Base-by-base conservation (phyloP, 2,329 filamentous ascomycete species). In the Zasmidium angulare region DNA sequence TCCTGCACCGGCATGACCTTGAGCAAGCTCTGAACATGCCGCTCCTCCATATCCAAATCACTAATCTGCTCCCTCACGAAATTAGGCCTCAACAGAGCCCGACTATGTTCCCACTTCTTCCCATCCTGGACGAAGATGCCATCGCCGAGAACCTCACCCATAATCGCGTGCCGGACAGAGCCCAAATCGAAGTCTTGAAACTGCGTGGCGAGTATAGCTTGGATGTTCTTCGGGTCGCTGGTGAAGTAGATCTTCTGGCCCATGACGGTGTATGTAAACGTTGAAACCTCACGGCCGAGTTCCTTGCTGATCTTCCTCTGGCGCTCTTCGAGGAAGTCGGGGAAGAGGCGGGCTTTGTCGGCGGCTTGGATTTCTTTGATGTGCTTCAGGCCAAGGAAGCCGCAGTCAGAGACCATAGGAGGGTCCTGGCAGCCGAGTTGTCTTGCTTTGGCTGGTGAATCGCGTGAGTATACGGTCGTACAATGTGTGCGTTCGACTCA, bases 61-160 rank as follows among this genome's bases (percentile, higher is more conserved):
- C 62, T 68, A 50, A 75, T 67, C 60, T 75, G 72, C n/a, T 75
- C 72, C 36, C 74, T 65, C 14, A 69, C 66, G 53, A 77, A 77
- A 24, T 75, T 74, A 6, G 75, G 75, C 40, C 75, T 66, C 19
- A 77, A 67, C 56, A 77, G 56, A 1, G 69, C 69, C 23, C 75
- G 62, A 23, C 67, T 71, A 53, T 75, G 74, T 54, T 73, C 69
- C 74, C 75, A 77, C 49, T 61, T 49, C 53, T 69, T 67, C 22
- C 74, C 74, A 55, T 76, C 71, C 48, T 69, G 66, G 2, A 69
- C 66, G 55, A 75, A 74, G 50, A 75, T 74, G 17, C 72, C 72
- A 56, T 70, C 65, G 17, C 72, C 72, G 2, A 75, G 63, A 11
- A 66, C 63, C 17, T 63, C 59, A 20, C 61, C 60, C 66, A 75